Conservation (phyloP, 345 rosid species). For the Eucalyptus curtisii region DNA sequence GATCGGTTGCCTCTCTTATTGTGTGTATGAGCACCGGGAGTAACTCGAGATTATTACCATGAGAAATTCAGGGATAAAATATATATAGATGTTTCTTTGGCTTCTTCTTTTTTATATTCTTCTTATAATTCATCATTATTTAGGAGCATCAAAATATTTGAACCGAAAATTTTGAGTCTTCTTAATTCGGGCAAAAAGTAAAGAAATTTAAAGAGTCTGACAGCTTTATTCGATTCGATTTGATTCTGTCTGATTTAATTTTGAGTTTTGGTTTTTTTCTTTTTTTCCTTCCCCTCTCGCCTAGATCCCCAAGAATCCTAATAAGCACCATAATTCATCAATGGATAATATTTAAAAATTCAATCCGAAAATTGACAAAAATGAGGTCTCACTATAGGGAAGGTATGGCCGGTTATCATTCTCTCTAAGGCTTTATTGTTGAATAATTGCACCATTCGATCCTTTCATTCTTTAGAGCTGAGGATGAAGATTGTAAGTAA, state of each 20-base stretch:
- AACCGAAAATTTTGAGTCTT: no score
- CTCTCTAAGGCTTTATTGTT: neutral
- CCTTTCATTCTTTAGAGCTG: neutral
- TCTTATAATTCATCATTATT: neutral
- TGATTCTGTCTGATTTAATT: accelerated
- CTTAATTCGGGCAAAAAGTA: no score
- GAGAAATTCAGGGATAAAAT: neutral
- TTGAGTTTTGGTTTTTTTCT: no score
- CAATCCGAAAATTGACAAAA: neutral
- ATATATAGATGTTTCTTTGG: neutral
- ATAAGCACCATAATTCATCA: neutral
- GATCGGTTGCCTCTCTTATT: neutral
- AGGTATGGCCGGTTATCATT: neutral
- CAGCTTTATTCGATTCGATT: accelerated
- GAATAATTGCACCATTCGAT: no score
- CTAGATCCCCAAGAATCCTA: neutral
- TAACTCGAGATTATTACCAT: neutral
- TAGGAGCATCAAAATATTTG: accelerated
- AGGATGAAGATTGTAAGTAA: neutral
- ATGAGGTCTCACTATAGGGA: no score
- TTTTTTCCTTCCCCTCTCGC: neutral
- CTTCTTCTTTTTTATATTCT: neutral
- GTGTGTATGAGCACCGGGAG: neutral
- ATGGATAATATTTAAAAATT: no score
- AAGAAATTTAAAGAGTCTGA: accelerated